Evolutionary conservation across 768 basidiomycete species (phyloP).

Genomic region (Hebeloma cylindrosporum): DNA sequence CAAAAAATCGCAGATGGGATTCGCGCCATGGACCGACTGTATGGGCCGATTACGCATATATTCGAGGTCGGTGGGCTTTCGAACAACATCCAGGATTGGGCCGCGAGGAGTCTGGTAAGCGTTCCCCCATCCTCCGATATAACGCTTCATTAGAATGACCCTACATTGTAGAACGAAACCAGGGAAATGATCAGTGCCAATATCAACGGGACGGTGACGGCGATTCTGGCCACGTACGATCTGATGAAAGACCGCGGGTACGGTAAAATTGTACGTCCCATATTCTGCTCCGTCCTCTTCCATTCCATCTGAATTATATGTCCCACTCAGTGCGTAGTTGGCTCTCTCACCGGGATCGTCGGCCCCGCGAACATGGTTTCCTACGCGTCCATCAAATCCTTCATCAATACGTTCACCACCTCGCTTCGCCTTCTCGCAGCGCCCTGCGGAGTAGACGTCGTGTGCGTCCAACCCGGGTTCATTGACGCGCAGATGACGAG

Average conservation of each 20-base stretch:
- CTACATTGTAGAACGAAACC: slow-evolving; percentile 24
- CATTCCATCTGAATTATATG: not conserved
- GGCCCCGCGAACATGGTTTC: slow-evolving; percentile 34
- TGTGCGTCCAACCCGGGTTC: slow-evolving; percentile 28
- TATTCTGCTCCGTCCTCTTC: not conserved
- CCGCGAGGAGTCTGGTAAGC: slow-evolving; percentile 24
- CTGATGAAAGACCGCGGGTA: slow-evolving; percentile 30
- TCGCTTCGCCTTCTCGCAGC: slow-evolving; percentile 30
- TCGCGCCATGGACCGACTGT: slow-evolving; percentile 22
- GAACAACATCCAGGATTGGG: slow-evolving; percentile 21
- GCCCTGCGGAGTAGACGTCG: slow-evolving; percentile 24
- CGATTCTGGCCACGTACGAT: slow-evolving; percentile 28
- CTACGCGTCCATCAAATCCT: slow-evolving; percentile 31
- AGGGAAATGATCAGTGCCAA: slow-evolving; percentile 31
- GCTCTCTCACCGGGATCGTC: slow-evolving; percentile 27
- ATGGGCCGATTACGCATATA: slow-evolving; percentile 32
- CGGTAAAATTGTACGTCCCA: slow-evolving; percentile 29
- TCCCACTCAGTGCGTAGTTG: slow-evolving; percentile 27
- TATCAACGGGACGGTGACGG: slow-evolving; percentile 26
- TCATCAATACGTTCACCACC: slow-evolving; percentile 30
- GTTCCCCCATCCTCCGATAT: not conserved
- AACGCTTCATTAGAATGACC: not conserved
- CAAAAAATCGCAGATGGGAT: slow-evolving; percentile 23
- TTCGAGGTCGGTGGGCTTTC: slow-evolving; percentile 31
- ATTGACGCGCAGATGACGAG: slow-evolving; percentile 29